Base-by-base conservation (phyloP, 164 flowering plant species). In the Piper longum region DNA sequence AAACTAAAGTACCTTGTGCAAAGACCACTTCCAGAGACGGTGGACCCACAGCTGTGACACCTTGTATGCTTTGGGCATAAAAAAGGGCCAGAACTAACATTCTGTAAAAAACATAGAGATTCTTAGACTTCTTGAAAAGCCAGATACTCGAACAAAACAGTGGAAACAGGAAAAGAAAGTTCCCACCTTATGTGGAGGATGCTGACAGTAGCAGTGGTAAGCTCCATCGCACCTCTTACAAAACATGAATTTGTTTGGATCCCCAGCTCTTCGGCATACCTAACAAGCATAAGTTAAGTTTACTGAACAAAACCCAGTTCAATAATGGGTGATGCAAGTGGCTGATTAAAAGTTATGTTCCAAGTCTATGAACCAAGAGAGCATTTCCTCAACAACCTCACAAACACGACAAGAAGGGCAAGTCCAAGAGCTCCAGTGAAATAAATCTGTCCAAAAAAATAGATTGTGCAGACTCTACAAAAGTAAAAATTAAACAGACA, bases 171-270 rank as follows among this genome's bases (percentile, higher is more conserved):
- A 7, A 26, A 26, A 5, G 26, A 7, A 70, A 16, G 43, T 40
- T 26, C 73, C 52, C 51, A 95, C 99, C 96, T 95, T 91, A 75
- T 95, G 99, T 4, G 97, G 87, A 70, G 96, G 99, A 43, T 95
- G 99, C 78, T 81, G 95, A 69, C 99, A 95, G 74, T 95, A 89
- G 76, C 97, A 95, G 69, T 95, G 99, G 70, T 81, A 84, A 63
- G 98, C 98, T 64, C 82, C 91, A 79, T 95, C 99, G 76, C 99
- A 95, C 74, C 99, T 86, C 78, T 80, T 87, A 77, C 99, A 95
- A 67, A 91, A 95, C 91, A 87, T 81, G 42, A 95, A 84, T 72
- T 89, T 95, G 45, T 77, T 91, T 54, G 96, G 95, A 72, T 95
- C 98, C 73, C 98, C 98, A 56, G 93, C 69, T 78, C 82, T 85